These are phyloP conservation scores for Cladophialophora yegresii DNA, from an alignment of 2,329 filamentous ascomycete genomes.

Conservation along the genomic window DNA sequence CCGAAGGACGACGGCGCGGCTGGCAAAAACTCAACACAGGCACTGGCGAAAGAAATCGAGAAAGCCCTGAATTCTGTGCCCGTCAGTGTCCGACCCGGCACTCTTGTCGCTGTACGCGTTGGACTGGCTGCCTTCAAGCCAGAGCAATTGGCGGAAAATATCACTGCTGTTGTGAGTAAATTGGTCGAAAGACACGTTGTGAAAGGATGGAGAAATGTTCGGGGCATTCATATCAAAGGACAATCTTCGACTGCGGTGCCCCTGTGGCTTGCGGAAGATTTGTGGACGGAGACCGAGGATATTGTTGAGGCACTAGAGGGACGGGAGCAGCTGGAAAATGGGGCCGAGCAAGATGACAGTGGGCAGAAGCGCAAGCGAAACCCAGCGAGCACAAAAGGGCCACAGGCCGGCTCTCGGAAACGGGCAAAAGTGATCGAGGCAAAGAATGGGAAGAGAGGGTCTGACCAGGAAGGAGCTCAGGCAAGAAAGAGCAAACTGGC, in stretches of 20 bases:
- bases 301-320: constrained; percentile 59
- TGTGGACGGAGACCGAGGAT: constrained; percentile 79
- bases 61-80: constrained; percentile 75
- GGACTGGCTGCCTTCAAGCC: constrained; percentile 73
- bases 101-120: constrained; percentile 77
- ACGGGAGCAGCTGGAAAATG: constrained; percentile 38
- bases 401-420: constrained; percentile 35
- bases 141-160: constrained; percentile 77
- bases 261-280: constrained; percentile 89
- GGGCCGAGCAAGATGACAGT: constrained; percentile 12
- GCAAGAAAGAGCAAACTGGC: constrained; percentile 32
- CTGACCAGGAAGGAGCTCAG: constrained; percentile 17
- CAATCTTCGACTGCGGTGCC: constrained; percentile 84
- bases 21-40: constrained; percentile 59
- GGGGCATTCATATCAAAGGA: constrained; percentile 85
- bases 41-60: constrained; percentile 78
- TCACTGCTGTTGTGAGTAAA: constrained; percentile 67
- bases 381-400: constrained; percentile 30
- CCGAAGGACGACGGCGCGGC: constrained; percentile 48
- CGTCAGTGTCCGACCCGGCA: constrained; percentile 75
- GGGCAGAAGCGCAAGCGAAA: constrained; percentile 35
- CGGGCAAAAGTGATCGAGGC: constrained; percentile 27
- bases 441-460: constrained; percentile 23
- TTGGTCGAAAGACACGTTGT: constrained; percentile 79
- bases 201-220: constrained; percentile 84